Evolutionary conservation across 768 basidiomycete species (phyloP).

Genomic region (Agaricus sinodeliciosus): DNA sequence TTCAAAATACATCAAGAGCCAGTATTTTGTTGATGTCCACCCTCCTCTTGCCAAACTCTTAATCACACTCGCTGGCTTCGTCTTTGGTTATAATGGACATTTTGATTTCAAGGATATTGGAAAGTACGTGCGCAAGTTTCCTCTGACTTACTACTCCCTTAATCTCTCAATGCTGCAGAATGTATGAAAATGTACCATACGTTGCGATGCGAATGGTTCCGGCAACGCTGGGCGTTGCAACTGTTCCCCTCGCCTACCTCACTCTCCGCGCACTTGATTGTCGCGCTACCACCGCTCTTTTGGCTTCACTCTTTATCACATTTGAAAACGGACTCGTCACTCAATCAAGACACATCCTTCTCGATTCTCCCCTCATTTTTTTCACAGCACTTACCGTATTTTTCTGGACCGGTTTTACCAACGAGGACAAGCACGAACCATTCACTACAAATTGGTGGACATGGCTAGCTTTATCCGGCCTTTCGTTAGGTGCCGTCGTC

Average conservation of each 20-base stretch:
- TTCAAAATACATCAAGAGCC: slow-evolving; percentile 85
- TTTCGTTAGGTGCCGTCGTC: slow-evolving; percentile 86
- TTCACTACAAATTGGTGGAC: slow-evolving; percentile 91
- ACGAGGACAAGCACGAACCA: slow-evolving; percentile 79
- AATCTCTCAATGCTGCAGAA: slow-evolving; percentile 32
- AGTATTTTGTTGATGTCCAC: slow-evolving; percentile 93
- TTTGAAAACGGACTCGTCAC: slow-evolving; percentile 97
- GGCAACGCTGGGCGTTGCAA: slow-evolving; percentile 80
- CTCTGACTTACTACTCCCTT: slow-evolving; percentile 5
- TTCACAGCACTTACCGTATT: slow-evolving; percentile 90
- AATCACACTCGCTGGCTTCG: slow-evolving; percentile 84
- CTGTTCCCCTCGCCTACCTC: slow-evolving; percentile 87
- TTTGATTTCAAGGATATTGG: slow-evolving; percentile 99
- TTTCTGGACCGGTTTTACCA: slow-evolving; percentile 85
- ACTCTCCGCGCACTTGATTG: slow-evolving; percentile 92
- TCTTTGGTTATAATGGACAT: slow-evolving; percentile 84
- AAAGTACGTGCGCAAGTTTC: slow-evolving; percentile 47
- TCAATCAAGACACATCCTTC: slow-evolving; percentile 93
- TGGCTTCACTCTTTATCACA: slow-evolving; percentile 85
- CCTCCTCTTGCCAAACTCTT: slow-evolving; percentile 95
- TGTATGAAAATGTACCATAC: slow-evolving; percentile 86
- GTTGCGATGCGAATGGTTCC: slow-evolving; percentile 97
- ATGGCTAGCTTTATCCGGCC: slow-evolving; percentile 82
- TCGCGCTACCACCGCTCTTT: slow-evolving; percentile 84
- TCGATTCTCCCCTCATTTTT: slow-evolving; percentile 97